Evolutionary conservation across 2,329 filamentous ascomycete genomes (phyloP), one percentile per base, ranked within the genome.

Genomic region (Arthrobotrys megalospora): DNA sequence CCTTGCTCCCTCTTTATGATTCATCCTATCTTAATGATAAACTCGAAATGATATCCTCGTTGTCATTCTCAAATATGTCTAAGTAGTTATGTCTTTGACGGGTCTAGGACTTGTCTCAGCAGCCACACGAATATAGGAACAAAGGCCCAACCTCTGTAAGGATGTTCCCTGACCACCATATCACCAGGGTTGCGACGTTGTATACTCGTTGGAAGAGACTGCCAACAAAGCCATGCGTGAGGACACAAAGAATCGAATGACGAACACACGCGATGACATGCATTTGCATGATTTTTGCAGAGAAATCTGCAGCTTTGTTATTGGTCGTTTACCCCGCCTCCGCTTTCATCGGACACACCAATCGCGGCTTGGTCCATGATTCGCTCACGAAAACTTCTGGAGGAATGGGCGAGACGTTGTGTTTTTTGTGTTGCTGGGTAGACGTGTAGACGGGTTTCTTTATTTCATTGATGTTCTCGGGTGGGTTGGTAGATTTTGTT

Each of bases 371-470:
- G 32, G 4, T 38, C 32, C 34, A 38, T 58, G 55, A 34, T 24
- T 24, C 36, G 36, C n/a, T 60, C 55, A 19, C 1, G 16, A 28
- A 11, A 12, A 21, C 24, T 28, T 16, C 0, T 5, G n/a, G 21
- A 38, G 32, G 32, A 58, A 16, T 2, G 1, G 3, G 7, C 6
- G 32, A 24, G 12, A 19, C 48, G 60, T 64, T 64, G 60, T 19
- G 60, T 64, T 64, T 64, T 64, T 47, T 48, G 60, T 36, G 60
- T 64, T 64, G 60, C 4, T 8, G 16, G 19, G 24, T 34, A 34
- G 43, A 36, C 10, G 43, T 47, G 28, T 41, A 19, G 28, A 16
- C n/a, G 32, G 14, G 10, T 55, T 32, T 55, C 50, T 55, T 55
- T 55, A n/a, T 21, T 55, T 36, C 24, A 52, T 24, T 52, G 48